Evolutionary conservation across 139 green algal genomes (phyloP).

Genomic region (Chlamydomonas schloesseri): DNA sequence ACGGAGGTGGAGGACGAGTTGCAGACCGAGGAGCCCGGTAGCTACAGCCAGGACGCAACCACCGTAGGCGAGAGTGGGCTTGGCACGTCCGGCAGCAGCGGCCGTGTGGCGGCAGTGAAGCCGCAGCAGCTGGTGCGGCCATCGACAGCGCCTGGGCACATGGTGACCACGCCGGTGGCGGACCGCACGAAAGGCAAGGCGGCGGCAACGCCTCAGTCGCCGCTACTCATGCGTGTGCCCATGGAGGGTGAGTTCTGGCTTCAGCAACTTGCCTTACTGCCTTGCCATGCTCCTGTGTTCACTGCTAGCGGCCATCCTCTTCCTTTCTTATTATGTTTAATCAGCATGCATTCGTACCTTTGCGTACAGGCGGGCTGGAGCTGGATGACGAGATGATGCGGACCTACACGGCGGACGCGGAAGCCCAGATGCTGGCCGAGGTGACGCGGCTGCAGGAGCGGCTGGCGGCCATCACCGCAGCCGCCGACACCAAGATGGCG

Average conservation of each 20-base stretch:
- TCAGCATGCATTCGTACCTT: neutral
- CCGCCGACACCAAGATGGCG: slow-evolving; percentile 2
- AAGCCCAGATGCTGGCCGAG: neutral
- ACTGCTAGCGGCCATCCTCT: neutral
- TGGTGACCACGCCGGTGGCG: neutral
- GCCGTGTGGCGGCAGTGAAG: neutral
- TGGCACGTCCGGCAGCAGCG: neutral
- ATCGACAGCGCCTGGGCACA: too few relatives aligned
- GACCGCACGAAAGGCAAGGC: too few relatives aligned
- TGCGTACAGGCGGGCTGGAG: slow-evolving; percentile 2
- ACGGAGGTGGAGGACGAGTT: slow-evolving; percentile 7
- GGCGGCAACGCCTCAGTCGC: neutral
- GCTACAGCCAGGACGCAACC: slow-evolving; percentile 13
- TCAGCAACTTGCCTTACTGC: neutral
- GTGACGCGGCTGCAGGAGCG: neutral
- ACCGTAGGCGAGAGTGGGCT: neutral
- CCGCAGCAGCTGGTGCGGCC: too few relatives aligned
- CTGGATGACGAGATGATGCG: slow-evolving; percentile 34
- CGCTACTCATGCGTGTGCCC: neutral
- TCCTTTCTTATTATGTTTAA: neutral
- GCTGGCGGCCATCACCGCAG: neutral
- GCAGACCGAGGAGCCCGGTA: neutral
- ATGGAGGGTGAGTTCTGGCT: neutral
- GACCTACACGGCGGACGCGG: neutral
- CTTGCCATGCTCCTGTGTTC: neutral